Evolutionary conservation across 2,329 filamentous ascomycete genomes (phyloP).

Genomic region (Aspergillus novoparasiticus): DNA sequence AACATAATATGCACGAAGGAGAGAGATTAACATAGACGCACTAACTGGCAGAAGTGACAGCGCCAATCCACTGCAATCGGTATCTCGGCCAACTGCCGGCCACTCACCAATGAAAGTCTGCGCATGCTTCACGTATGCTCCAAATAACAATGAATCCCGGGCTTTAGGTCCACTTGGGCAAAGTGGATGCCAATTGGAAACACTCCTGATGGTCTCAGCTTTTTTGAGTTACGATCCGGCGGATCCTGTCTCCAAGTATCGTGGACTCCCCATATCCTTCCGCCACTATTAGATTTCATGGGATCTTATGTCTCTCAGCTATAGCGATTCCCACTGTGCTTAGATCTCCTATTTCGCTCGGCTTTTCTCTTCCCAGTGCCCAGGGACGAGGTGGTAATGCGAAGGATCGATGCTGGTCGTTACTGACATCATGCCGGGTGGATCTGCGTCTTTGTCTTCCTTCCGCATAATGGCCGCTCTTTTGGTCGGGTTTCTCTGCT

Average conservation of each 20-base stretch:
- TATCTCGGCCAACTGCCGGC: neutral
- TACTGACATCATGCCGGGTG: slow-evolving; percentile 17
- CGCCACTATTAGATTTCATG: neutral
- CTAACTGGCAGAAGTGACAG: neutral
- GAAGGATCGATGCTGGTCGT: slow-evolving; percentile 30
- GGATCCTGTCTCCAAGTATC: neutral
- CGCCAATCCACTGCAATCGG: neutral
- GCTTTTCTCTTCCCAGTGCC: neutral
- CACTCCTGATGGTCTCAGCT: neutral
- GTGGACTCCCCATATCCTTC: neutral
- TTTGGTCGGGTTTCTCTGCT: slow-evolving; percentile 23
- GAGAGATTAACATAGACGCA: neutral
- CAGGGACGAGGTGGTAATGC: slow-evolving; percentile 23
- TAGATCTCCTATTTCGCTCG: neutral
- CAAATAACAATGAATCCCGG: neutral
- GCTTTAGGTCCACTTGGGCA: neutral
- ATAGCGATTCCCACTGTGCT: neutral
- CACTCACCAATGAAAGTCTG: neutral
- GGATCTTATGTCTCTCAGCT: too few species aligned
- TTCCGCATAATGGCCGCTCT: slow-evolving; percentile 16
- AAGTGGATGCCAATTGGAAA: slow-evolving; percentile 1
- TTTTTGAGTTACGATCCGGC: neutral
- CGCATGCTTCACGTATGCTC: neutral
- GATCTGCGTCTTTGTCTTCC: slow-evolving; percentile 13
- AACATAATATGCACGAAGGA: neutral